Evolutionary conservation across 345 rosid species (phyloP), one percentile per base, ranked within the genome.

Genomic region (Fremontodendron californicum): DNA sequence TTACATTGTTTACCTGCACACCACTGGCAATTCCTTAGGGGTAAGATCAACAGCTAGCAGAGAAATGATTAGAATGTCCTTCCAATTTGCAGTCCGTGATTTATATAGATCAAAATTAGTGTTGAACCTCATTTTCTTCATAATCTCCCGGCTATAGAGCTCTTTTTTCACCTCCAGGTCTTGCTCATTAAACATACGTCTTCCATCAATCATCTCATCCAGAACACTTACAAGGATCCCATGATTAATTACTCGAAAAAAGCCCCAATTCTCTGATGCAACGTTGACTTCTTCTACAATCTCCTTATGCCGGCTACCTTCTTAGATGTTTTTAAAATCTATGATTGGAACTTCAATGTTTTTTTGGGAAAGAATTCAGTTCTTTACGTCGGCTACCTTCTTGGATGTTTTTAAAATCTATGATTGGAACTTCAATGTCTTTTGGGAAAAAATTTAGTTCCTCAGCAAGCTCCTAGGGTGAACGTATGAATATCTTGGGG

Each of bases 191-290:
- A 86, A 89, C 74, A 75, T 78, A 9, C 73, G 67, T 9, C 84
- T 42, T 0, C 79, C 88, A 25, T 86, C 33, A 16, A 82, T 25
- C 31, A 85, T 48, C 33, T 79, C 83, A 7, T 82, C 82, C 73
- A 86, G 70, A n/a, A n/a, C n/a, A n/a, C n/a, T n/a, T n/a, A n/a
- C n/a, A n/a, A n/a, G n/a, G n/a, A n/a, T n/a, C n/a, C 87, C 83
- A 31, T 89, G 89, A 13, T 87, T 89, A 49, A 87, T 71, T 52
- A 87, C 72, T 62, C 84, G 91, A n/a, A 89, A 84, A 52, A 87
- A 79, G 1, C 89, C 89, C 87, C 87, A 87, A 0, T 65, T 57
- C 80, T 80, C 84, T 0, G 84, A 77, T 13, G 87, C 87, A 0
- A 61, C 45, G 48, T 79, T 40, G 13, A 89, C 71, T 75, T 73